phyloP scores from a whole-genome alignment of 345 rosid genomes.

The Eucalyptus cloeziana region DNA sequence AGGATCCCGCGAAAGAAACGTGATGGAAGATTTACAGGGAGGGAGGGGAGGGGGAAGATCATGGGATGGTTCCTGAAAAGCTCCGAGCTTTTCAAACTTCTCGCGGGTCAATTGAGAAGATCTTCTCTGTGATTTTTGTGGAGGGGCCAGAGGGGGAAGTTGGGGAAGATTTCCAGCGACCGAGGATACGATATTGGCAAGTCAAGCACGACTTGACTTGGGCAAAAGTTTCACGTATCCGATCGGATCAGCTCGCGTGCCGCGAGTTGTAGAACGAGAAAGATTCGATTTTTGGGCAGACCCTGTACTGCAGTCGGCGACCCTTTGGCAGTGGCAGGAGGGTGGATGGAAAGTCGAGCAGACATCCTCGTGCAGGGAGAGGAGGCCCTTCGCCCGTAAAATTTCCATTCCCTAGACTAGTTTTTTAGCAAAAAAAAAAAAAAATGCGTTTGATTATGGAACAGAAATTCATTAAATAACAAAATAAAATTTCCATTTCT shows the following conservation, averaged over 20 bases:
- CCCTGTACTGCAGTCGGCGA: background rate
- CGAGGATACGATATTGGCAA: background rate
- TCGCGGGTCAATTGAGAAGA: background rate
- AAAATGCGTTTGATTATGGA: too few relatives aligned
- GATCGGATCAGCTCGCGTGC: background rate
- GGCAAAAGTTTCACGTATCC: background rate
- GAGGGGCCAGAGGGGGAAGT: background rate
- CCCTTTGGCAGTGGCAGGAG: background rate
- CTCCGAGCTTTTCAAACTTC: background rate
- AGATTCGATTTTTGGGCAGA: background rate
- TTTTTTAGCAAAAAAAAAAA: accelerated
- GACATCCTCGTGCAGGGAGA: background rate
- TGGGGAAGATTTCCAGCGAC: background rate
- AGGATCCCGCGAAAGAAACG: background rate
- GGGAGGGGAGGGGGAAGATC: background rate
- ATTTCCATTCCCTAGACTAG: accelerated
- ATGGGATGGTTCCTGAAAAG: background rate
- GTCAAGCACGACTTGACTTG: background rate
- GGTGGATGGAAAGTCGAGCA: background rate
- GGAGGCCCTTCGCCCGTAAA: background rate
- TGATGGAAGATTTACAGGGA: background rate
- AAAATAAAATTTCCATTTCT: too few relatives aligned
- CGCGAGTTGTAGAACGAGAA: background rate
- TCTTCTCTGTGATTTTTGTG: background rate
- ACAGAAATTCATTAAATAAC: accelerated